A percentile compares a stretch with the other conserved stretches of the same genome.
Conservation (phyloP, 2,329 filamentous ascomycete species). For the Orbilia oligospora region DNA sequence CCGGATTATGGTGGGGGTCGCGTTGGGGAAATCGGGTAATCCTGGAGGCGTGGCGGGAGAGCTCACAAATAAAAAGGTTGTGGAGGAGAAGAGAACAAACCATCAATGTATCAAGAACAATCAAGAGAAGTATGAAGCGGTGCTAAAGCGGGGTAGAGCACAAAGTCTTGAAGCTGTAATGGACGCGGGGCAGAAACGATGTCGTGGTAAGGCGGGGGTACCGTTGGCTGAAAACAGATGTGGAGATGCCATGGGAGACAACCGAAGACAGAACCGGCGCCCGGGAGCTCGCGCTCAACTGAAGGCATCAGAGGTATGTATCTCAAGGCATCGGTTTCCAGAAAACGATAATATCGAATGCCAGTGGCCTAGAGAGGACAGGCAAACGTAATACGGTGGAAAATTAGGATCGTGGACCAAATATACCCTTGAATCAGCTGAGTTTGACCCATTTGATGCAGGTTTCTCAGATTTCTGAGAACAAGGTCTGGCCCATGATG, state of each 20-base stretch:
- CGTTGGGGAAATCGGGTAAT: conserved; percentile 19
- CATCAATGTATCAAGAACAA: conserved; percentile 50
- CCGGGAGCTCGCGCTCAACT: conserved; percentile 22
- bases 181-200: conserved; percentile 43
- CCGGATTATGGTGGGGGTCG: conserved; percentile 27
- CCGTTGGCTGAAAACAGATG: conserved; percentile 34
- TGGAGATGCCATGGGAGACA: no score
- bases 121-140: conserved; percentile 38
- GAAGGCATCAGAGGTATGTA: conserved; percentile 15
- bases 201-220: conserved; percentile 33
- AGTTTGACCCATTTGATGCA: conserved; percentile 12
- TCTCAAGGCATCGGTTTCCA: background rate
- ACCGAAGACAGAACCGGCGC: conserved; percentile 34
- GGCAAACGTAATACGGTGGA: background rate
- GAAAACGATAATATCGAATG: background rate
- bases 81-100: conserved; percentile 40
- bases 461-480: conserved; percentile 40
- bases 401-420: conserved; percentile 7
- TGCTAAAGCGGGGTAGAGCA: conserved; percentile 50
- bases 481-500: conserved; percentile 38
- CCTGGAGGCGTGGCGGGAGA: conserved; percentile 23
- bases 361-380: background rate
- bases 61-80: conserved; percentile 52
- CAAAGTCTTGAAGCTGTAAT: conserved; percentile 30
- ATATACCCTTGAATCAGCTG: conserved; percentile 15